Percentiles rank a stretch among this genome's conserved stretches.
Conservation (phyloP, 2,329 filamentous ascomycete species). For the Byssoonygena ceratinophila region DNA sequence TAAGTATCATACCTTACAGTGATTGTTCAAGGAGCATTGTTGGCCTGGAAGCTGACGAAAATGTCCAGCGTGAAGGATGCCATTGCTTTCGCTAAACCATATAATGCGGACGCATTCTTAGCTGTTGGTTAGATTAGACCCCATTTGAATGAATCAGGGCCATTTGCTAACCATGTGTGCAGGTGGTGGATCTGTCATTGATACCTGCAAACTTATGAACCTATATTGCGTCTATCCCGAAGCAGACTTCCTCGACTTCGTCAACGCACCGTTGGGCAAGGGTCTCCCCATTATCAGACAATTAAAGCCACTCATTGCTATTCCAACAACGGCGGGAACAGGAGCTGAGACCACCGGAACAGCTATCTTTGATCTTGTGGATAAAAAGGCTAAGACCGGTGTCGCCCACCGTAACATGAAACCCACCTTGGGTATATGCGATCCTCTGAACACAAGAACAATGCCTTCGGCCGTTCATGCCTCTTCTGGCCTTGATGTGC, state of each 20-base stretch:
- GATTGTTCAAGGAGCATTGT: not conserved
- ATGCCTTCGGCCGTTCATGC: constrained; percentile 95
- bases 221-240: constrained; percentile 84
- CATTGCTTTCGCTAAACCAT: constrained; percentile 73
- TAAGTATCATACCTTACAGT: constrained; percentile 35
- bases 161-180: constrained; percentile 14
- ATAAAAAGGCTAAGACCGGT: constrained; percentile 84
- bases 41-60: not conserved
- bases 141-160: no score
- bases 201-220: constrained; percentile 98
- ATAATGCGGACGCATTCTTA: constrained; percentile 75
- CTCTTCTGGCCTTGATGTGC: constrained; percentile 80
- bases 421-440: constrained; percentile 79
- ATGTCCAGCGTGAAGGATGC: constrained; percentile 65
- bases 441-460: constrained; percentile 80
- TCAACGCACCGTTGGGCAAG: constrained; percentile 85
- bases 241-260: constrained; percentile 91
- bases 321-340: constrained; percentile 77
- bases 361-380: constrained; percentile 91
- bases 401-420: constrained; percentile 93
- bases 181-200: constrained; percentile 81
- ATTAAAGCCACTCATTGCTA: constrained; percentile 65
- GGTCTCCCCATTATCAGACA: constrained; percentile 63
- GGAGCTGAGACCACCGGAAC: constrained; percentile 94
- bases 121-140: constrained; percentile 55